These are phyloP conservation scores for Trichosporon sp. DNA, from an alignment of 1,284 basidiomycete genomes.

Conservation along the genomic window DNA sequence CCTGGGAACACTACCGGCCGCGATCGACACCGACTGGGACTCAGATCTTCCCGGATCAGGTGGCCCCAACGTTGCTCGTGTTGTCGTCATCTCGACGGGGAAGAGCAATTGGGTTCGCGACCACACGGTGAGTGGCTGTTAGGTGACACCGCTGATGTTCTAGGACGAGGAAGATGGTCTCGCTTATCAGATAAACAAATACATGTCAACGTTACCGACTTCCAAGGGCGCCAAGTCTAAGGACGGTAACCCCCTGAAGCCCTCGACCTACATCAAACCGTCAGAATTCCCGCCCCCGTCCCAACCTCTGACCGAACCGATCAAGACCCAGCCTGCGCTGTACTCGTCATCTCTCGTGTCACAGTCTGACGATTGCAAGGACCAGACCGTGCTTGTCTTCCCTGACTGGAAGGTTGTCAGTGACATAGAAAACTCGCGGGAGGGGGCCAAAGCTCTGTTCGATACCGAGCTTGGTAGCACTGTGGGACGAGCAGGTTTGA, in stretches of 20 bases:
- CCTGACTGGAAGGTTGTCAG: slow-evolving; percentile 84
- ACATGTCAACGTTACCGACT: slow-evolving; percentile 34
- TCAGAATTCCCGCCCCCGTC: slow-evolving; percentile 42
- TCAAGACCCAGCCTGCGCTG: slow-evolving; percentile 59
- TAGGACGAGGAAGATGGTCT: slow-evolving; percentile 66
- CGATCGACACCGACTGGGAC: slow-evolving; percentile 74
- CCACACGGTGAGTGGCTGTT: slow-evolving; percentile 60
- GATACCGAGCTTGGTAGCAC: slow-evolving; percentile 65
- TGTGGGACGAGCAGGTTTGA: slow-evolving; percentile 50
- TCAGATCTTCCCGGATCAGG: slow-evolving; percentile 77
- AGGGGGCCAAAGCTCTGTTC: slow-evolving; percentile 73
- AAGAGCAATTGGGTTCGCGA: slow-evolving; percentile 81
- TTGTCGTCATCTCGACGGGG: slow-evolving; percentile 81
- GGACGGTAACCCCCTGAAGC: slow-evolving; percentile 27
- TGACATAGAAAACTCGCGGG: slow-evolving; percentile 65
- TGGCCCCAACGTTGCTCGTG: slow-evolving; percentile 77
- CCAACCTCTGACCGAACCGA: slow-evolving; percentile 32
- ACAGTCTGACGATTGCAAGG: slow-evolving; percentile 66
- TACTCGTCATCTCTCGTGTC: slow-evolving; percentile 80
- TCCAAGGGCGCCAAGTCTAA: slow-evolving; percentile 31
- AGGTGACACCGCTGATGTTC: not conserved
- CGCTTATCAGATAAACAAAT: slow-evolving; percentile 63
- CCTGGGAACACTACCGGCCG: slow-evolving; percentile 70
- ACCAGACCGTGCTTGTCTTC: slow-evolving; percentile 76
- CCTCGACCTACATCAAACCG: slow-evolving; percentile 42